Percentiles rank a stretch among this genome's conserved stretches.
Evolutionary conservation across 306 rosid genomes (phyloP).

Genomic region (Quercus variabilis): DNA sequence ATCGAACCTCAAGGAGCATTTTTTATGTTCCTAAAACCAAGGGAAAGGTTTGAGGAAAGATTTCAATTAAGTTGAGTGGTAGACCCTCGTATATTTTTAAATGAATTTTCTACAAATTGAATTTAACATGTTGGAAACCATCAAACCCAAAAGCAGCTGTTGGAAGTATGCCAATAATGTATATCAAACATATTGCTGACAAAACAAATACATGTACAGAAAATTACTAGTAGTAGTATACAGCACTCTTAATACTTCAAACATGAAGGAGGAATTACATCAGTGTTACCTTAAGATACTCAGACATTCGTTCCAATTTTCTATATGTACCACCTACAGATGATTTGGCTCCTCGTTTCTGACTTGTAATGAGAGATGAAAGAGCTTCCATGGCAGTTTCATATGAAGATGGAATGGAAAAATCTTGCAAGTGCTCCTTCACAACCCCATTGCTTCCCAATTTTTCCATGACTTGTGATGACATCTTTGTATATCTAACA

Average conservation of each 20-base stretch:
- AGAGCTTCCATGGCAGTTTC: constrained; percentile 72
- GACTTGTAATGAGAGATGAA: constrained; percentile 63
- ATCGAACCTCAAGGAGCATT: constrained; percentile 4
- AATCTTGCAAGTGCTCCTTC: constrained; percentile 27
- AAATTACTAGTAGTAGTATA: not conserved
- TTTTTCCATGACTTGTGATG: constrained; percentile 30
- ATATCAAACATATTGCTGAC: not conserved
- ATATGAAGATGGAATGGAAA: constrained; percentile 31
- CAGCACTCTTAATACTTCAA: not conserved
- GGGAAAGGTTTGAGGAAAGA: not conserved
- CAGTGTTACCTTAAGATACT: constrained; percentile 54
- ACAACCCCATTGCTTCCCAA: constrained; percentile 29
- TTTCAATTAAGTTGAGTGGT: not conserved
- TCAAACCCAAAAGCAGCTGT: not conserved
- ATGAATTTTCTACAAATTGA: not conserved
- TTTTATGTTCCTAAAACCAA: constrained; percentile 12
- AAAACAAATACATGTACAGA: not conserved
- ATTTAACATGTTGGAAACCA: not conserved
- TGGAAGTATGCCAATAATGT: not conserved
- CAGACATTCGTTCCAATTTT: constrained; percentile 49
- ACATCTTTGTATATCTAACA: constrained; percentile 17
- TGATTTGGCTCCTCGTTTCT: constrained; percentile 55
- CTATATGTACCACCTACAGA: constrained; percentile 21
- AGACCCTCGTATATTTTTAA: not conserved
- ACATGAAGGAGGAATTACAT: not conserved